Conservation (phyloP, 2,329 filamentous ascomycete species). For the Gremmenia infestans region DNA sequence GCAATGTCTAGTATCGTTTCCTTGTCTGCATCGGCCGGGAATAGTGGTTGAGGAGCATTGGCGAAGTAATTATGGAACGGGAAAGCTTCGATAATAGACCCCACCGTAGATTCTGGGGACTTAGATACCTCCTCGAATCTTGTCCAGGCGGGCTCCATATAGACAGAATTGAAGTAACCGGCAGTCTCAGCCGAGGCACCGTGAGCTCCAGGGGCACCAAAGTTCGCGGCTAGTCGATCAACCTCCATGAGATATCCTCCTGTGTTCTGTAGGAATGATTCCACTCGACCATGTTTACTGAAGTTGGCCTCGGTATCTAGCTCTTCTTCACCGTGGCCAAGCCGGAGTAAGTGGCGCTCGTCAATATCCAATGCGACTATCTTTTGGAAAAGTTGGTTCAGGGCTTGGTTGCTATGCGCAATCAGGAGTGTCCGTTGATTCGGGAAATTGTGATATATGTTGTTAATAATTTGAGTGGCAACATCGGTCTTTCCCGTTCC, state of each 20-base stretch:
- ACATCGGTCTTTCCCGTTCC: constrained; percentile 99
- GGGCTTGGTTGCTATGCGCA: constrained; percentile 94
- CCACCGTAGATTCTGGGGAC: constrained; percentile 48
- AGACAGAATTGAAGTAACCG: constrained; percentile 92
- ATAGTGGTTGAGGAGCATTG: constrained; percentile 80
- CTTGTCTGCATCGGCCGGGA: constrained; percentile 60
- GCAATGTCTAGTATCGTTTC: constrained; percentile 70
- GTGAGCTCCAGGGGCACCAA: constrained; percentile 88
- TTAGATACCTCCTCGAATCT: constrained; percentile 69
- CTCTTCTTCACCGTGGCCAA: constrained; percentile 95
- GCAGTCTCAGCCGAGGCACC: constrained; percentile 95
- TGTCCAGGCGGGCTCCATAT: constrained; percentile 82
- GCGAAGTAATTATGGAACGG: constrained; percentile 87
- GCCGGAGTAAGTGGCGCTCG: constrained; percentile 81
- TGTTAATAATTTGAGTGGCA: constrained; percentile 96
- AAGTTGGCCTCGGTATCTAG: constrained; percentile 81
- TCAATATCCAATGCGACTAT: constrained; percentile 96
- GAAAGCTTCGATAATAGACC: constrained; percentile 67
- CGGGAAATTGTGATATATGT: constrained; percentile 97
- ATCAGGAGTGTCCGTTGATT: constrained; percentile 85
- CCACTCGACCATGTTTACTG: constrained; percentile 90
- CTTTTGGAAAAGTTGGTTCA: constrained; percentile 97
- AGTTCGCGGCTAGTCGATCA: constrained; percentile 75
- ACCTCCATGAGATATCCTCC: constrained; percentile 76
- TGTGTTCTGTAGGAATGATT: constrained; percentile 89